Base-by-base conservation (phyloP, 108 stramenopile species). In the Nitzschia inconspicua region DNA sequence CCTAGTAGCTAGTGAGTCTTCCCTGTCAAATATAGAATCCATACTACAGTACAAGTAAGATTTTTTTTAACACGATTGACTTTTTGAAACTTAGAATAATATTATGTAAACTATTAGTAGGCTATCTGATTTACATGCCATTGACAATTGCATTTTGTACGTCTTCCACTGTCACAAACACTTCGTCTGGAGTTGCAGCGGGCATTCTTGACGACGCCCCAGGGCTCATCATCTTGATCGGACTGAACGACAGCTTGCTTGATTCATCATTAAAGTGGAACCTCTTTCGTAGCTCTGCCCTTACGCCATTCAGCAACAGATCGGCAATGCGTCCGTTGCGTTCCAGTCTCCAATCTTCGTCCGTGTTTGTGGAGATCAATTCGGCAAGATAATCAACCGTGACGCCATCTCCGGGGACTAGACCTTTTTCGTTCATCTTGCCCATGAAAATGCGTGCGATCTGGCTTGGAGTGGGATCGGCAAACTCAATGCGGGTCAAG, bases 111-210 rank as follows among this genome's bases (percentile, higher is more conserved):
- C n/a, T n/a, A n/a, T n/a, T n/a, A n/a, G n/a, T n/a, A n/a, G n/a
- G n/a, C n/a, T n/a, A n/a, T n/a, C n/a, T n/a, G n/a, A n/a, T 28
- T 70, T 83, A 91, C 76, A 91, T 71, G 22, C 90, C 90, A 71
- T 87, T 89, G 11, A 87, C 79, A 70, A 93, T 84, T 2, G 91
- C 91, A 80, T 88, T 88, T 52, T 93, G 86, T 44, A 93, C 78
- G 68, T 93, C 91, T 71, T 93, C 91, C 64, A 89, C 86, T 5
- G 86, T 89, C 39, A 93, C 78, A 55, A 80, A 75, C 13, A 93
- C 66, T 71, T 93, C 91, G 55, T 89, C 88, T 22, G 88, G 88
- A 32, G 72, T 60, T 20, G 75, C 64, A 11, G 85, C 68, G 8
- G 91, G 91, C 77, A 89, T 82, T 35, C 82, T 79, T 11, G 77